Evolutionary conservation across 805 yeast genomes (phyloP), one percentile per base, ranked within the genome.

Genomic region (Maudiozyma bulderi): DNA sequence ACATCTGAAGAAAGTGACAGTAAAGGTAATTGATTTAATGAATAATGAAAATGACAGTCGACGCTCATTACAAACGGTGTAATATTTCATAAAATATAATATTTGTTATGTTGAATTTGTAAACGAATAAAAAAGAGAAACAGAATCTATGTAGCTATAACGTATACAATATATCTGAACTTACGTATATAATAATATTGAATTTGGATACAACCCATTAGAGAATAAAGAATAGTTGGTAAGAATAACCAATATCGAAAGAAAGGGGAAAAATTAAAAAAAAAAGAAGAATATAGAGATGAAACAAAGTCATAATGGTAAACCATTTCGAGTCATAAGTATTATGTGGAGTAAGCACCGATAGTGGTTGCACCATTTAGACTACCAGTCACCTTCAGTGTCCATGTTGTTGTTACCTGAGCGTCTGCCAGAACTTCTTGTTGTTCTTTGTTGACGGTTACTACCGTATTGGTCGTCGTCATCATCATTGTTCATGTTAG

Each of bases 391-490:
- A 15, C 15, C 38, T n/a, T 42, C 45, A 6, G 15, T 10, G 10
- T 35, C 35, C 41, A 40, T 33, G 28, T 46, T 40, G 8, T 30
- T 14, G 29, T 46, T 39, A 29, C 35, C 45, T 47, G 40, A 43
- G 7, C 31, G 26, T 42, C 49, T 43, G 5, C 48, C 41, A 28
- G 44, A 37, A 11, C 32, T 30, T 40, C 39, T 40, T 13, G 35
- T 49, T 2, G 47, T 33, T 40, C 41, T 43, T 33, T 49, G 48
- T 35, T 45, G 45, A n/a, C 45, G 38, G n/a, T 39, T 28, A 6
- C 31, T 11, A 42, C 46, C 42, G n/a, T 34, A 42, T 28, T 45
- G 41, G 31, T 42, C 43, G 20, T 44, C 43, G 31, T 43, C 43
- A 6, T 29, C 49, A 4, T 37, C n/a, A 30, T 31, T 13, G 20